A percentile compares a stretch with the other conserved stretches of the same genome.
Conservation (phyloP, 2,329 filamentous ascomycete species). For the Cylindrodendrum hubeiense region DNA sequence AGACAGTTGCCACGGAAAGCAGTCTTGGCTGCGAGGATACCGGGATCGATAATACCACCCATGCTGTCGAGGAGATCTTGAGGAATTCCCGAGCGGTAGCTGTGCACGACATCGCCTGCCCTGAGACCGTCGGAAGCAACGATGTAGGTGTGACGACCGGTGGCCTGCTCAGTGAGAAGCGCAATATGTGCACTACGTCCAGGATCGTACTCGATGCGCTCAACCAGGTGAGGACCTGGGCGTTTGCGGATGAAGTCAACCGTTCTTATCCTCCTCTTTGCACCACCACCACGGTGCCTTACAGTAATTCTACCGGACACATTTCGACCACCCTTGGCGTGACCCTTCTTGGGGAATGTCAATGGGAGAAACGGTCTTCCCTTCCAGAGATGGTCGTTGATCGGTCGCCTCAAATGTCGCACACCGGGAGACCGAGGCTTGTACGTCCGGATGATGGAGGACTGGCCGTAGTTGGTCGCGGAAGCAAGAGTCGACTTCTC, state of each 20-base stretch:
- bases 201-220: slow-evolving; percentile 96
- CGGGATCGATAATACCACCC: slow-evolving; percentile 93
- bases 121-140: slow-evolving; percentile 95
- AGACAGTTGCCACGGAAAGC: slow-evolving; percentile 95
- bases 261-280: slow-evolving; percentile 90
- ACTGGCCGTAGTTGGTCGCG: slow-evolving; percentile 46
- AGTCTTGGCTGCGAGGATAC: slow-evolving; percentile 95
- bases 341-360: slow-evolving; percentile 93
- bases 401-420: slow-evolving; percentile 88
- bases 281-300: slow-evolving; percentile 91
- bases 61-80: slow-evolving; percentile 88
- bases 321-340: slow-evolving; percentile 93
- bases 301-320: slow-evolving; percentile 88
- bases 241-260: slow-evolving; percentile 87
- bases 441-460: slow-evolving; percentile 80
- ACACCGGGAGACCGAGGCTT: slow-evolving; percentile 94
- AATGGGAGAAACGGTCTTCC: slow-evolving; percentile 85
- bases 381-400: slow-evolving; percentile 98
- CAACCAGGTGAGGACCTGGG: slow-evolving; percentile 87
- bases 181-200: slow-evolving; percentile 95
- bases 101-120: slow-evolving; percentile 91
- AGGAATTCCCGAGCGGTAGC: slow-evolving; percentile 91
- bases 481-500: slow-evolving; percentile 33
- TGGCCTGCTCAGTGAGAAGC: slow-evolving; percentile 80
- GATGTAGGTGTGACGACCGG: slow-evolving; percentile 86